Evolutionary conservation across 2,329 filamentous ascomycete species (phyloP), one percentile per base, ranked within the genome.

Genomic region (Claviceps cyperi): DNA sequence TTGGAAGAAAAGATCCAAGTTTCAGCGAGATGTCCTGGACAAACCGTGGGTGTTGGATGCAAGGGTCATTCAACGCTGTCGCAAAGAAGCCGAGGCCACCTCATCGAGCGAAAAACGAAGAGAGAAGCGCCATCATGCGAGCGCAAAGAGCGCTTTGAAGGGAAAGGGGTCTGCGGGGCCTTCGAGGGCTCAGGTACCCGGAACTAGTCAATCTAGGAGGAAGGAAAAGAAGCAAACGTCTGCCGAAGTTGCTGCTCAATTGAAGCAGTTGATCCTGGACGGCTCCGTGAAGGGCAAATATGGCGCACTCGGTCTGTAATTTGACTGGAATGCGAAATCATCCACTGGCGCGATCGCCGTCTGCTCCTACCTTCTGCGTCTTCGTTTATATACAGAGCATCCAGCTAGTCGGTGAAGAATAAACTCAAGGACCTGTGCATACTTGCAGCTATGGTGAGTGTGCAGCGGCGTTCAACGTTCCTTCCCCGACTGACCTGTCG

Each of bases 1-100:
- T 8, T 84, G 80, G 80, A 68, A 73, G 56, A 77, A 77, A 63
- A 66, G 72, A 43, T 55, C 61, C 17, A 62, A 61, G 32, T 81
- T 83, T 57, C 69, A 69, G 37, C 59, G 58, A 36, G 69, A 76
- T 4, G 66, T 79, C 5, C 65, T 84, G 14, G 61, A 62, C 3
- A 64, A 61, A 50, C 73, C 77, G 0, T 84, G 81, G 81, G 59
- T 71, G n/a, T 56, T 83, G 32, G 69, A 66, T 32, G 61, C 63
- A 21, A 69, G 65, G 51, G 69, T 75, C 49, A 66, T 81, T 44
- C 70, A 71, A 47, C 66, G 63, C 51, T 80, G 75, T 55, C 70
- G 69, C 52, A 70, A 64, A 54, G 68, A 74, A 51, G 71, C 71
- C 8, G 69, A 71, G 51, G 59, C 61, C n/a, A 58, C 57, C 22